phyloP scores from a whole-genome alignment of 2,329 filamentous ascomycete species.

The Dactylonectria macrodidyma region DNA sequence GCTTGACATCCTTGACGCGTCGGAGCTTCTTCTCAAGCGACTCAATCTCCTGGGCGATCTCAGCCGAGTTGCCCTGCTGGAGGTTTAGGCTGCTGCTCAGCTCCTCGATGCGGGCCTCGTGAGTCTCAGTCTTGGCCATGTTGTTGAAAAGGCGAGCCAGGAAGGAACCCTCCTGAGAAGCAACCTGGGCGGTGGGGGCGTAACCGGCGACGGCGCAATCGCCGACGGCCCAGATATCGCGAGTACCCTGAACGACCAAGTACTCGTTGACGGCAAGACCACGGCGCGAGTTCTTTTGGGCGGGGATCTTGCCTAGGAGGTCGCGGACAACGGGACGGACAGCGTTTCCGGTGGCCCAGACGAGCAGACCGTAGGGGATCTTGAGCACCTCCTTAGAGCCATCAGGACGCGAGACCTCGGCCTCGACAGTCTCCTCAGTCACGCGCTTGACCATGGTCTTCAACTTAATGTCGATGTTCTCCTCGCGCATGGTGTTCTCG shows the following conservation, averaged over 20 bases:
- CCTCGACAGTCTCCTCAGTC: conserved; percentile 92
- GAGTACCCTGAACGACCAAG: conserved; percentile 95
- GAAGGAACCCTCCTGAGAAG: conserved; percentile 95
- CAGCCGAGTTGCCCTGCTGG: conserved; percentile 76
- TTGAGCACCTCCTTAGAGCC: conserved; percentile 86
- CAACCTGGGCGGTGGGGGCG: conserved; percentile 96
- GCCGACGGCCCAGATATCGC: conserved; percentile 98
- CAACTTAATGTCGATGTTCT: conserved; percentile 96
- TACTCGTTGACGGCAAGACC: conserved; percentile 98
- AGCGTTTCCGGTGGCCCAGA: conserved; percentile 98
- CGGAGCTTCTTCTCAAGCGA: conserved; percentile 87
- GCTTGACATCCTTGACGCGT: conserved; percentile 93
- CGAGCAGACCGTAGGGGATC: conserved; percentile 94
- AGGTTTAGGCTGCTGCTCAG: conserved; percentile 76
- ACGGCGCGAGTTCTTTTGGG: conserved; percentile 94
- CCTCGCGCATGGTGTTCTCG: conserved; percentile 98
- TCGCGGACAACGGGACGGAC: conserved; percentile 91
- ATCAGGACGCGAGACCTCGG: conserved; percentile 84
- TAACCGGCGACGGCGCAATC: conserved; percentile 99
- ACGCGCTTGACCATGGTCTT: conserved; percentile 99
- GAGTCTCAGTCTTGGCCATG: conserved; percentile 92
- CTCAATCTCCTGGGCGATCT: conserved; percentile 82
- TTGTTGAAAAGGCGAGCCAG: conserved; percentile 97
- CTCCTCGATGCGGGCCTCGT: conserved; percentile 82
- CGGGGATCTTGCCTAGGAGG: conserved; percentile 91